Base-by-base conservation (phyloP, 352 stramenopile species). In the Phytophthora idaei region DNA sequence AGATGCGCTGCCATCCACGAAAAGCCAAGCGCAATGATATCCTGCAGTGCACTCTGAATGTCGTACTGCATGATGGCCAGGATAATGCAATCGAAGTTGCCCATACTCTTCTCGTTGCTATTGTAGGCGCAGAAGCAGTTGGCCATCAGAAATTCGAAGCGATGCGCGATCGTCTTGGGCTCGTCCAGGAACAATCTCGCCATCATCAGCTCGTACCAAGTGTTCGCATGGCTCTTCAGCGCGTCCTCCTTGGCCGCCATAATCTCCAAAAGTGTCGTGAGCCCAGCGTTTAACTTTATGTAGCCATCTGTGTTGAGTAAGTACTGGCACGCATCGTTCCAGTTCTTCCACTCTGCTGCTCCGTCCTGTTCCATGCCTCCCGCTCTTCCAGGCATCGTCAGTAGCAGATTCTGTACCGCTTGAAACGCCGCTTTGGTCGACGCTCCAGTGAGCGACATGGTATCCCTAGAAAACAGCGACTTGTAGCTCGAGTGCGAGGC, bases 191-290 rank as follows among this genome's bases (percentile, higher is more conserved):
- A 83, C 31, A 92, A 69, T 25, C 74, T 70, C n/a, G 87, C 87
- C 77, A 92, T 87, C 79, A 93, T 92, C 14, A 92, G 75, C 69
- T 92, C 82, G 67, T 87, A 92, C 87, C 87, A 95, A 46, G 76
- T 81, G 12, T 25, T 62, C 4, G 80, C 83, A 32, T 82, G 64
- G 8, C 53, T 42, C 17, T 71, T 73, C 21, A 93, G 66, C 11
- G 69, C 74, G 6, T 81, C 63, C 17, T 83, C 69, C 15, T 93
- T 77, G 9, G 79, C 80, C 2, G 60, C 57, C 62, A 94, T 80
- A 47, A 93, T 71, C 12, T 84, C 56, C 21, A 94, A 48, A 50
- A 94, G 41, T 55, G 61, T 87, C 25, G 68, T 76, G 21, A 95
- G 60, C 31, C 86, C 74, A 0, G 34, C 32, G 14, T 81, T 79